Evolutionary conservation across 345 rosid species (phyloP).

Genomic region (Moricandia arvensis): DNA sequence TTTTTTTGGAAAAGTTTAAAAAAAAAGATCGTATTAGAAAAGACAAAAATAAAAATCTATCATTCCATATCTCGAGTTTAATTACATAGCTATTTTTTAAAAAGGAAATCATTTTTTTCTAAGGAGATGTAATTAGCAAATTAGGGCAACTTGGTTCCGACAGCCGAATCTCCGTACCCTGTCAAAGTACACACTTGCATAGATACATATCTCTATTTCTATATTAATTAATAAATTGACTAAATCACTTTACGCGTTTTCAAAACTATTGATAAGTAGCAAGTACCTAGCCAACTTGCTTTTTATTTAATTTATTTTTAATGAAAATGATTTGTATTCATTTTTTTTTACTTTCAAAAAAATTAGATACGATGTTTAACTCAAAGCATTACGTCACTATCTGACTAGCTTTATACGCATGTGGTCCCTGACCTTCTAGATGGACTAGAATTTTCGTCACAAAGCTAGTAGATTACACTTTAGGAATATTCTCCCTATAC

Average conservation of each 20-base stretch:
- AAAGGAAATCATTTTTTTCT: neutral
- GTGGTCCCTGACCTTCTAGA: slow-evolving; percentile 12
- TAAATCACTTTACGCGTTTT: slow-evolving; percentile 2
- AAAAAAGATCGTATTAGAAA: neutral
- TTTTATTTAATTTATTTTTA: neutral
- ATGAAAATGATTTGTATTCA: no score
- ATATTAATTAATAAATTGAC: neutral
- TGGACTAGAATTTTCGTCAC: slow-evolving; percentile 16
- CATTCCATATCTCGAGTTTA: neutral
- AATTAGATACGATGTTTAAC: neutral
- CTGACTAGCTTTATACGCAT: slow-evolving; percentile 21
- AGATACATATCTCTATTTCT: no score
- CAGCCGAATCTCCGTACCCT: slow-evolving; percentile 29
- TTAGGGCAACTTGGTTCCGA: slow-evolving; percentile 18
- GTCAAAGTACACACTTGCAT: slow-evolving; percentile 27
- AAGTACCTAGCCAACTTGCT: neutral
- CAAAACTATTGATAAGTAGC: neutral
- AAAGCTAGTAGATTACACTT: slow-evolving; percentile 1
- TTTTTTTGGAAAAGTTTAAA: neutral
- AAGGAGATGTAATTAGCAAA: neutral
- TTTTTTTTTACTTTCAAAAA: neutral
- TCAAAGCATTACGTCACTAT: slow-evolving; percentile 20
- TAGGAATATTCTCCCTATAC: slow-evolving; percentile 23
- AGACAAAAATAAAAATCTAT: neutral
- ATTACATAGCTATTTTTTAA: neutral